These are phyloP conservation scores for Trypanosomatidae sp. DNA, from an alignment of 208 protist species.

Conservation along the genomic window DNA sequence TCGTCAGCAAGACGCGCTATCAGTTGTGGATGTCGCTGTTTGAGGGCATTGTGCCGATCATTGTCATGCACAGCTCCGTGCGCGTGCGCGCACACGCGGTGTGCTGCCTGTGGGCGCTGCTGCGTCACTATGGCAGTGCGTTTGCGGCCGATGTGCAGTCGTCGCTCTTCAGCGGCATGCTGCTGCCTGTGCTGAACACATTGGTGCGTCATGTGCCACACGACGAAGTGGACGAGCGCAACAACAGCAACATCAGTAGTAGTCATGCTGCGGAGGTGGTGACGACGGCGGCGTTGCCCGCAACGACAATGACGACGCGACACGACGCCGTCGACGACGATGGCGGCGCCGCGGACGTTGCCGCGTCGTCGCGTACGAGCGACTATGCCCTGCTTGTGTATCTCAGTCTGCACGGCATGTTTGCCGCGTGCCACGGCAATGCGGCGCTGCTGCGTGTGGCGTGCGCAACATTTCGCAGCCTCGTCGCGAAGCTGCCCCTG, in stretches of 20 bases:
- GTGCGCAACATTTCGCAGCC: no score
- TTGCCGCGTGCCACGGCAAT: slow-evolving; percentile 28
- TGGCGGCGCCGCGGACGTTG: no score
- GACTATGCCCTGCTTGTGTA: slow-evolving; percentile 70
- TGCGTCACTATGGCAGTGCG: slow-evolving; percentile 30
- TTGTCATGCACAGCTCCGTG: slow-evolving; percentile 49
- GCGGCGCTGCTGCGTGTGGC: slow-evolving; percentile 25
- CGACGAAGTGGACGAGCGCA: slow-evolving; percentile 4
- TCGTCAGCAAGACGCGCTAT: slow-evolving; percentile 43
- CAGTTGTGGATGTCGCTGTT: slow-evolving; percentile 76
- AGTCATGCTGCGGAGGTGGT: neutral
- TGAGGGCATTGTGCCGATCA: slow-evolving; percentile 61
- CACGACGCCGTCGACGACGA: no score
- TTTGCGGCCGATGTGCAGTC: slow-evolving; percentile 45
- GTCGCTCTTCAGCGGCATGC: slow-evolving; percentile 47
- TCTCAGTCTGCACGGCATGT: slow-evolving; percentile 45
- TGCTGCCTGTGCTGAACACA: slow-evolving; percentile 40
- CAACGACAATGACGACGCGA: slow-evolving; percentile 3
- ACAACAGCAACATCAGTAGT: no score
- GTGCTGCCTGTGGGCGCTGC: slow-evolving; percentile 38
- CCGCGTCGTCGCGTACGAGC: slow-evolving; percentile 10
- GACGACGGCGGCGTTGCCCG: no score
- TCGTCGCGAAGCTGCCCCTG: no score
- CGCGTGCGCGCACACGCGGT: slow-evolving; percentile 57
- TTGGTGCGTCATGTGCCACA: slow-evolving; percentile 32